A percentile compares a stretch with the other conserved stretches of the same genome.
Evolutionary conservation across 169 alveolate genomes (phyloP).

Genomic region (Perkinsus marinus): DNA sequence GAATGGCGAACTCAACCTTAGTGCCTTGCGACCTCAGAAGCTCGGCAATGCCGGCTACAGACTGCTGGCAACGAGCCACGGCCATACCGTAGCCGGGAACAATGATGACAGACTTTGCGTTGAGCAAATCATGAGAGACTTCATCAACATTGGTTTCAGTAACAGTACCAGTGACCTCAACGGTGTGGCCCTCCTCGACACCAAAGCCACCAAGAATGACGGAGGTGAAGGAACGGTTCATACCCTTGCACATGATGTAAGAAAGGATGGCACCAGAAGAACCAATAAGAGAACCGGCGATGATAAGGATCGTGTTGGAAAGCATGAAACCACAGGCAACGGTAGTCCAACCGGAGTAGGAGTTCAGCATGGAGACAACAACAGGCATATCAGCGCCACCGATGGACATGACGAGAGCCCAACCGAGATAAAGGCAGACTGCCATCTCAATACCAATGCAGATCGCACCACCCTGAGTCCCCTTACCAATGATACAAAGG

Average conservation of each 20-base stretch:
- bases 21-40: conserved; percentile 47
- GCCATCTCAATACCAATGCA: conserved; percentile 4
- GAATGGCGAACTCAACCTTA: conserved; percentile 79
- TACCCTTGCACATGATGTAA: conserved; percentile 77
- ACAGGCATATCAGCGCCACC: conserved; percentile 93
- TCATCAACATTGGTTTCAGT: conserved; percentile 47
- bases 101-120: conserved; percentile 61
- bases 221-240: conserved; percentile 48
- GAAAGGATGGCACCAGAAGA: conserved; percentile 85
- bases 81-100: conserved; percentile 94
- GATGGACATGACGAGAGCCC: conserved; percentile 67
- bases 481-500: neutral
- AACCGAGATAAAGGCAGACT: conserved; percentile 56
- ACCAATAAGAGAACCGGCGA: conserved; percentile 83
- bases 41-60: conserved; percentile 34
- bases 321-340: conserved; percentile 77
- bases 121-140: conserved; percentile 65
- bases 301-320: conserved; percentile 65
- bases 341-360: conserved; percentile 84
- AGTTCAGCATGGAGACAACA: conserved; percentile 76
- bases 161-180: conserved; percentile 32
- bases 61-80: conserved; percentile 35
- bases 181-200: conserved; percentile 15
- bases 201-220: conserved; percentile 63
- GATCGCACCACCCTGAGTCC: conserved; percentile 13